A percentile compares a stretch with the other conserved stretches of the same genome.
Evolutionary conservation across 1,139 yeast genomes (phyloP).

Genomic region (Protomyces gravidus): DNA sequence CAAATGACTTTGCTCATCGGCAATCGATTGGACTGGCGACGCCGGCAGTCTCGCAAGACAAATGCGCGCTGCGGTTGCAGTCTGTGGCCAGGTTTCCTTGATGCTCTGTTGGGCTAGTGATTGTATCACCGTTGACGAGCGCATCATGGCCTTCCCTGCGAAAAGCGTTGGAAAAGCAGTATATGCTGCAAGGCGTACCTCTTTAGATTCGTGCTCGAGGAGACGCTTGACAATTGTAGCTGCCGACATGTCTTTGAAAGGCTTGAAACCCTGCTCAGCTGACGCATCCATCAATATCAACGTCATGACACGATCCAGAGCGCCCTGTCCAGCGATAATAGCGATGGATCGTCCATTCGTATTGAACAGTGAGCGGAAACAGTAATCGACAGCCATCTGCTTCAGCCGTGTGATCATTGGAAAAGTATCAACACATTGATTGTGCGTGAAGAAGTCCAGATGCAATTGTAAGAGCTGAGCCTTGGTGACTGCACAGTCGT

Average conservation of each 20-base stretch:
- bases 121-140: background rate
- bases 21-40: background rate
- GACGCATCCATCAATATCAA: slow-evolving; percentile 9
- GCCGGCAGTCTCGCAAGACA: slow-evolving; percentile 8
- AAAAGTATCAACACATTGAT: background rate
- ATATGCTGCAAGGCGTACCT: slow-evolving; percentile 9
- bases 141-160: background rate
- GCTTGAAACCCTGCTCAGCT: slow-evolving; percentile 12
- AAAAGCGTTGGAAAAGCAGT: background rate
- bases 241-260: slow-evolving; percentile 1
- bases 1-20: background rate
- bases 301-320: slow-evolving; percentile 10
- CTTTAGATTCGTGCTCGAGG: slow-evolving; percentile 4
- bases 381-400: slow-evolving; percentile 15
- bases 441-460: slow-evolving; percentile 3
- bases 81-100: slow-evolving; percentile 12
- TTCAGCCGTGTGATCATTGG: slow-evolving; percentile 5
- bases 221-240: background rate
- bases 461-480: slow-evolving; percentile 11
- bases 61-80: slow-evolving; percentile 1
- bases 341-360: background rate
- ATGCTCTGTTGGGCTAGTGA: background rate
- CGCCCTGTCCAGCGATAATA: background rate
- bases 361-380: background rate
- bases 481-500: slow-evolving; percentile 10